Evolutionary conservation across 768 basidiomycete genomes (phyloP).

Genomic region (Ramaria sp.): DNA sequence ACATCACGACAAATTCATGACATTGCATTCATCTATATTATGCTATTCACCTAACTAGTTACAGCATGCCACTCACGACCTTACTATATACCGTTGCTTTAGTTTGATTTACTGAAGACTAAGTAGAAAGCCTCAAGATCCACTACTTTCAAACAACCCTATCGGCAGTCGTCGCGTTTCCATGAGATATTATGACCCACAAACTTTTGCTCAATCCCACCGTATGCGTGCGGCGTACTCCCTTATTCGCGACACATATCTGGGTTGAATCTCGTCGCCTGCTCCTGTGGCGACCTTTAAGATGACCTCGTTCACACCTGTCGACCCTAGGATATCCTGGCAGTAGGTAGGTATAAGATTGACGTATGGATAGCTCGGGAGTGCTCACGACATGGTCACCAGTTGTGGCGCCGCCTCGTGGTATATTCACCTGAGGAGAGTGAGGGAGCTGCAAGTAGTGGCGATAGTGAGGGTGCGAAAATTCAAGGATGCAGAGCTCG

Average conservation of each 20-base stretch:
- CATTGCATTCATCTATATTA: background rate
- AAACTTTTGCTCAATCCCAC: conserved; percentile 51
- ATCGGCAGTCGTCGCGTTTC: too few species aligned
- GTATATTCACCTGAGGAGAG: conserved; percentile 58
- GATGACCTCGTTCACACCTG: conserved; percentile 80
- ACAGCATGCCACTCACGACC: background rate
- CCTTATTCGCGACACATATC: conserved; percentile 65
- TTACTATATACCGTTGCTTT: background rate
- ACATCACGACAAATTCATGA: background rate
- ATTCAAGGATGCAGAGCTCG: background rate
- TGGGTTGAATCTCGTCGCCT: conserved; percentile 60
- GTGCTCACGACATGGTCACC: conserved; percentile 81
- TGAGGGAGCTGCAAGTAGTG: conserved; percentile 53
- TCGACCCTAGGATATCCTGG: conserved; percentile 43
- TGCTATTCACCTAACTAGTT: background rate
- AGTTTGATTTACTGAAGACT: background rate
- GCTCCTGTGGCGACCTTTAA: conserved; percentile 81
- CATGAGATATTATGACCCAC: too few species aligned
- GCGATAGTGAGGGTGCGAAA: background rate
- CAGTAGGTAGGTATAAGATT: background rate
- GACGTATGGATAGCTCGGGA: conserved; percentile 13
- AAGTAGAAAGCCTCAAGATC: background rate
- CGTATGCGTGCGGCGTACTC: conserved; percentile 63
- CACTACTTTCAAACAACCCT: too few species aligned
- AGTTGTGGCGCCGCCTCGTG: conserved; percentile 85